Evolutionary conservation across 208 protist genomes (phyloP).

Genomic region (Endotrypanum monterogeii): DNA sequence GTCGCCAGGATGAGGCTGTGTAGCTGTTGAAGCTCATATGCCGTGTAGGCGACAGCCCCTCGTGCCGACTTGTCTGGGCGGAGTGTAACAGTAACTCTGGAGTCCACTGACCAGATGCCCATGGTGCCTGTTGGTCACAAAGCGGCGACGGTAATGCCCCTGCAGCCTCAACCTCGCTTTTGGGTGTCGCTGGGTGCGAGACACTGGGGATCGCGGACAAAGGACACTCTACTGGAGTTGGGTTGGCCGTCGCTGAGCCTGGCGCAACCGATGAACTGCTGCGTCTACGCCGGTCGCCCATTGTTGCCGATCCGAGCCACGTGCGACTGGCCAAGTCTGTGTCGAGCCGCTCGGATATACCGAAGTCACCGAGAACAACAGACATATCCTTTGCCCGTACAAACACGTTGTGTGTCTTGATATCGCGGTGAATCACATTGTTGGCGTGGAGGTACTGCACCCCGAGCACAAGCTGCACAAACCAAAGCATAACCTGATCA

Average conservation of each 20-base stretch:
- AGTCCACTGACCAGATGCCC: not conserved
- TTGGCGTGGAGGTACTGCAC: slow-evolving; percentile 82
- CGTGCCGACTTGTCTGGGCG: not conserved
- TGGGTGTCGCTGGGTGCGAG: not conserved
- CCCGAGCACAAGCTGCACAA: slow-evolving; percentile 80
- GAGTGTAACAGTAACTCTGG: slow-evolving; percentile 2
- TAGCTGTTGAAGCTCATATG: slow-evolving; percentile 4
- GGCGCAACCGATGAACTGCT: slow-evolving; percentile 3
- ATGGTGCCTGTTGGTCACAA: not conserved
- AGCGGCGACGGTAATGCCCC: not conserved
- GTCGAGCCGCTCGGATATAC: slow-evolving; percentile 83
- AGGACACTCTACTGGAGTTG: not conserved
- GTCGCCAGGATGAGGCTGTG: not conserved
- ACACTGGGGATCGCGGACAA: not conserved
- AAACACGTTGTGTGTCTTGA: slow-evolving; percentile 93
- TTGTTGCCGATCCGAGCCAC: slow-evolving; percentile 13
- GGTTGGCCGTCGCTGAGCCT: not conserved
- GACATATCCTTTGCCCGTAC: slow-evolving; percentile 44
- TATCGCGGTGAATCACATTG: slow-evolving; percentile 85
- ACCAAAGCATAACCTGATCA: slow-evolving; percentile 76
- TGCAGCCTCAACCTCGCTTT: not conserved
- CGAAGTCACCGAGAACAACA: slow-evolving; percentile 89
- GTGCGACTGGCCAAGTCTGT: slow-evolving; percentile 39
- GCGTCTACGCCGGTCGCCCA: slow-evolving; percentile 8
- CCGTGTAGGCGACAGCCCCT: not conserved